Evolutionary conservation across 495 filamentous ascomycete genomes (phyloP), one percentile per base, ranked within the genome.

Genomic region (Filosporella fistucella): DNA sequence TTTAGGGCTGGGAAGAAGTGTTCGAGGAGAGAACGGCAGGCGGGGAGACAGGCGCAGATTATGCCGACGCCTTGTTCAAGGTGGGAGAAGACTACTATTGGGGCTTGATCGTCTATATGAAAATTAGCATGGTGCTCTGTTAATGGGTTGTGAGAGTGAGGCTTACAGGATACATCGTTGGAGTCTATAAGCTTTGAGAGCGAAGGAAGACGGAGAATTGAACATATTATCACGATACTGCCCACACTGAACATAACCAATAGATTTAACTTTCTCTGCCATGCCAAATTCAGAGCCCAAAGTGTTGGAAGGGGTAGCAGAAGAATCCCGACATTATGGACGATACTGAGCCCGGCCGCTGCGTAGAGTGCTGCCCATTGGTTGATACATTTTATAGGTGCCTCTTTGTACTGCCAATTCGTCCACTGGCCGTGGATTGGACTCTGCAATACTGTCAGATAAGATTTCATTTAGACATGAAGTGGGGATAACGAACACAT

Each of bases 341-440:
- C 23, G 22, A 49, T 49, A 5, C 25, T 26, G 8, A 49, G 11
- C 9, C 6, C 46, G 12, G 46, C 46, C 14, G 37, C 38, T 11
- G 22, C 38, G 16, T 42, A 42, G 17, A 45, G 49, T 14, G 64
- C 45, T 1, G 53, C 52, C 25, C 59, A 63, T 42, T 52, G 52
- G 35, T 66, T 57, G n/a, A 56, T 52, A 45, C 64, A 69, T n/a
- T 61, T 51, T 2, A 60, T 62, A 16, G 45, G 45, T 3, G 49
- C 1, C 0, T 34, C 32, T 9, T 50, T 44, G 20, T 62, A 63
- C 30, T 56, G 50, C 64, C 64, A 67, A 22, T 45, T 45, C 9
- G 25, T 40, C 43, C 43, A 46, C 12, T 29, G 42, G 57, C 70
- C 75, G 45, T 72, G 65, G 35, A 71, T 66, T 17, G 65, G 46